Base-by-base conservation (phyloP, 2,329 filamentous ascomycete species). In the Rutstroemia sp. region DNA sequence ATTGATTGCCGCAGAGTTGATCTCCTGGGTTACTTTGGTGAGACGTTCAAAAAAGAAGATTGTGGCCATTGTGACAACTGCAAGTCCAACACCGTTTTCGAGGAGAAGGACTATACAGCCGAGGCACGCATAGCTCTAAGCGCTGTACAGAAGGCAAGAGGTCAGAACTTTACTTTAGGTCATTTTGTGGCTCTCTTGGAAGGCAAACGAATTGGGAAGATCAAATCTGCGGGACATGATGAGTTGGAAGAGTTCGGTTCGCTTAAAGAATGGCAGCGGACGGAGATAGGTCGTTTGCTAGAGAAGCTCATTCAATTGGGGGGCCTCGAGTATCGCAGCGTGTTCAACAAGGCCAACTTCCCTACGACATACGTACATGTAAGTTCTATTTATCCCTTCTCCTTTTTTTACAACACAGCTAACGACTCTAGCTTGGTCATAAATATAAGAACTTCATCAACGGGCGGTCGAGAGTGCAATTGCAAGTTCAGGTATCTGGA, bases 51-150 rank as follows among this genome's bases (percentile, higher is more conserved):
- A 51, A 76, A 78, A 39, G 79, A 82, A 12, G 79, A 89, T 51
- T 99, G 94, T 72, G 76, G 83, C 49, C 80, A 79, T 1, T 99
- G 94, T 71, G 95, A 99, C 74, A 97, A 96, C 68, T 99, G 94
- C 76, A 83, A 79, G 61, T 88, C 85, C 2, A 83, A 82, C 23
- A 76, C 81, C 47, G 78, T 79, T 3, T 94, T 90, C 65, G 84
- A 91, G 64, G 76, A 80, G 8, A 56, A 83, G 57, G 91, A 97
- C 71, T 87, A 92, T 63, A 91, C 89, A 12, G 73, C 84, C 16
- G 82, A 88, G 65, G 92, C 92, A 6, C 73, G 80, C 56, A 80
- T 83, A 54, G 89, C 86, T 2, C 76, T 97, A 50, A 75, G 76
- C 27, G 78, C 95, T 51, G 84, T 95, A 25, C 70, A 74, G 39